Evolutionary conservation across 2,329 filamentous ascomycete species (phyloP).

Genomic region (Ophiostoma montium): DNA sequence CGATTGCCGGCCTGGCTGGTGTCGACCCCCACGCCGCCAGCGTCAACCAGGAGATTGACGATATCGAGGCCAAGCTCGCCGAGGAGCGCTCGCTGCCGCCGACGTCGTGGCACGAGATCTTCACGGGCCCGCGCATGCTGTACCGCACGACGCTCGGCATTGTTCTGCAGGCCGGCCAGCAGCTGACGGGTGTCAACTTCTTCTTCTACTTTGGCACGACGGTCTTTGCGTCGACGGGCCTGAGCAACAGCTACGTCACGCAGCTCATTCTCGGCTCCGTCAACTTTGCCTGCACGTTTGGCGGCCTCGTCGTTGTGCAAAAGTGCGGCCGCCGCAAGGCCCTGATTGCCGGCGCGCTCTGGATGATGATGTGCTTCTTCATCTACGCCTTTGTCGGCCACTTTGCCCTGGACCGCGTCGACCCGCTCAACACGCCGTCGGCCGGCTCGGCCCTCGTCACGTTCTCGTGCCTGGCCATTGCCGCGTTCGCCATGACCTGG

Average conservation of each 20-base stretch:
- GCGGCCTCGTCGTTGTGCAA: conserved; percentile 49
- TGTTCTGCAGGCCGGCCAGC: conserved; percentile 48
- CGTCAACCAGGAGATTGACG: conserved; percentile 40
- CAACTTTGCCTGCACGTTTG: conserved; percentile 49
- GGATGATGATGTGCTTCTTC: conserved; percentile 36
- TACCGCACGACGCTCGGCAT: not conserved
- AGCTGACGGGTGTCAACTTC: conserved; percentile 44
- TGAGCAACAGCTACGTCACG: conserved; percentile 41
- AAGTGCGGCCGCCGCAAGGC: conserved; percentile 49
- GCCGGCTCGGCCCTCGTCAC: conserved; percentile 42
- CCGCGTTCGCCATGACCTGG: conserved; percentile 44
- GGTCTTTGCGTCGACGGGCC: conserved; percentile 42
- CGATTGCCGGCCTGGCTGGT: conserved; percentile 24
- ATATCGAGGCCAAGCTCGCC: conserved; percentile 44
- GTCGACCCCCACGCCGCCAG: not conserved
- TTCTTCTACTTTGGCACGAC: conserved; percentile 49
- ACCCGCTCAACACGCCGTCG: conserved; percentile 36
- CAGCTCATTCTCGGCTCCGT: conserved; percentile 49
- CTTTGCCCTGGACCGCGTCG: conserved; percentile 29
- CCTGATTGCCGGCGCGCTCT: conserved; percentile 49
- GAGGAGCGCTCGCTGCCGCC: conserved; percentile 37
- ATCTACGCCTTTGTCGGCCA: conserved; percentile 24
- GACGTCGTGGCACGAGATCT: conserved; percentile 17
- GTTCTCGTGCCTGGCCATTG: conserved; percentile 49
- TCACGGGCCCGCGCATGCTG: not conserved